Conservation (phyloP, 768 basidiomycete genomes). For the Amanita pallidorosea region DNA sequence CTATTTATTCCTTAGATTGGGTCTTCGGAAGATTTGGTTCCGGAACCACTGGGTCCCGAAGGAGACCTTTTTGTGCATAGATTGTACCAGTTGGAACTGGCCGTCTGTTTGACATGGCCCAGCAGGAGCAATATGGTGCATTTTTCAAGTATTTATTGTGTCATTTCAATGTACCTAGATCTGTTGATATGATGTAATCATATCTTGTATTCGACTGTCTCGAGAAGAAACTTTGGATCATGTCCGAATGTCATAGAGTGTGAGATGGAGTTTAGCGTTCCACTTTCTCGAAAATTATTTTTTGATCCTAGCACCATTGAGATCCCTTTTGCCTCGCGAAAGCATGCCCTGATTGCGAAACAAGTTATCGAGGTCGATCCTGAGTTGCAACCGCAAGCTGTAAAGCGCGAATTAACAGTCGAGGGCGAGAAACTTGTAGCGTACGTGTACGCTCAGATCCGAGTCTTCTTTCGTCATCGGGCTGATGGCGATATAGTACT, state of each 20-base stretch:
- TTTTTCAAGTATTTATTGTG: background rate
- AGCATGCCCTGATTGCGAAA: conserved; percentile 75
- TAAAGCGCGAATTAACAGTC: conserved; percentile 59
- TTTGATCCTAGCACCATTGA: conserved; percentile 38
- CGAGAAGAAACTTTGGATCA: background rate
- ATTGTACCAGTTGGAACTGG: conserved; percentile 2
- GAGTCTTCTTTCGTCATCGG: conserved; percentile 6
- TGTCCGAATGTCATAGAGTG: conserved; percentile 7
- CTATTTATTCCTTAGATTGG: background rate
- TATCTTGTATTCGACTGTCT: background rate
- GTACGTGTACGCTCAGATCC: conserved; percentile 34
- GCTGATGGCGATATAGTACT: conserved; percentile 28
- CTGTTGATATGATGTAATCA: conserved; percentile 6
- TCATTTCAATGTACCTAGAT: background rate
- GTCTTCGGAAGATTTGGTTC: background rate
- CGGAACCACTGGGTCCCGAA: background rate
- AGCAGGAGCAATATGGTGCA: background rate
- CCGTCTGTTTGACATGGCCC: conserved; percentile 1
- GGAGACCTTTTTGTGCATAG: background rate
- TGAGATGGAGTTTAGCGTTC: background rate
- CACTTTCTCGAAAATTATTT: background rate
- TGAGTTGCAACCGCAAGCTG: conserved; percentile 74
- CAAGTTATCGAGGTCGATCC: conserved; percentile 80
- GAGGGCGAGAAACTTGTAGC: conserved; percentile 62
- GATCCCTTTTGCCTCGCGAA: conserved; percentile 64